Conservation (phyloP, 306 rosid genomes). For the Hippophae rhamnoides region DNA sequence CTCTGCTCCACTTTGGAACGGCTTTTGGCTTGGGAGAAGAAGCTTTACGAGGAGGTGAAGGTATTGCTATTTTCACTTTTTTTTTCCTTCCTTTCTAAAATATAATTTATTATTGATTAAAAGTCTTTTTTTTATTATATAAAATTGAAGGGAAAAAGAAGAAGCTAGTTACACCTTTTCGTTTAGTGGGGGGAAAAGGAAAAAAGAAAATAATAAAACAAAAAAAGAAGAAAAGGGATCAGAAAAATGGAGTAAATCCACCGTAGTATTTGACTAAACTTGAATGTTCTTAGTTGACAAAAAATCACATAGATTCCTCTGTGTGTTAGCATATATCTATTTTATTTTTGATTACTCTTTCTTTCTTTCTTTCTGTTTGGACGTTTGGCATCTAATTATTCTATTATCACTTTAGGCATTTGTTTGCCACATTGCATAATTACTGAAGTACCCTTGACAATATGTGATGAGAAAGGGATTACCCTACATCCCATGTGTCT, state of each 20-base stretch:
- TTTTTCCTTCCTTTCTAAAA: neutral
- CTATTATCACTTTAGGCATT: too few species aligned
- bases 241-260: conserved; percentile 31
- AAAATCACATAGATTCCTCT: conserved; percentile 15
- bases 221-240: neutral
- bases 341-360: too few species aligned
- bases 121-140: neutral
- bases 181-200: conserved; percentile 19
- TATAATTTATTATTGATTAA: neutral
- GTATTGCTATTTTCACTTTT: conserved; percentile 23
- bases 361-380: too few species aligned
- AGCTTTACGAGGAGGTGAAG: conserved; percentile 88
- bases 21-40: conserved; percentile 98
- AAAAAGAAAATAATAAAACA: conserved; percentile 12
- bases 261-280: conserved; percentile 34
- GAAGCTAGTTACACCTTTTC: neutral
- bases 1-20: conserved; percentile 82
- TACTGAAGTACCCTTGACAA: too few species aligned
- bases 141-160: neutral
- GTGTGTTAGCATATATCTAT: neutral
- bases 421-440: too few species aligned
- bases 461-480: too few species aligned
- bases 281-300: conserved; percentile 17
- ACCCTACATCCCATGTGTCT: neutral
- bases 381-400: too few species aligned